Evolutionary conservation across 345 rosid genomes (phyloP), one percentile per base, ranked within the genome.

Genomic region (Odontarrhena argentea): DNA sequence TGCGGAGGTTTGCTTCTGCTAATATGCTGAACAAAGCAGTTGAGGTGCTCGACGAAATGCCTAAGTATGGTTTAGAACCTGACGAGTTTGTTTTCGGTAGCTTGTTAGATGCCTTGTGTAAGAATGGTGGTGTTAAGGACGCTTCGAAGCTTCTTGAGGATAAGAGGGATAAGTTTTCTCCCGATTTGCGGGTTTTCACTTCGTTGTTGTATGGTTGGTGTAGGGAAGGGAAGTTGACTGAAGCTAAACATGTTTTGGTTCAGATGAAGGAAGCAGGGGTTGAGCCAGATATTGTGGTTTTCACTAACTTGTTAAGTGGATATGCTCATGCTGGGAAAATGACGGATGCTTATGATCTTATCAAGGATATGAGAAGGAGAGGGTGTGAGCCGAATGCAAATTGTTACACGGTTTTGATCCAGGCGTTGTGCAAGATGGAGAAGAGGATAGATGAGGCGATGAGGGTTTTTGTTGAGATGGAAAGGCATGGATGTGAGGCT

Each of bases 161-260:
- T 40, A 86, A 87, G 88, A 79, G 84, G 47, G 73, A 66, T 45
- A 78, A 75, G 53, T 94, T 94, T 63, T 38, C 50, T 5, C 85
- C 87, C 2, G 78, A 67, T 70, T 78, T 88, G 52, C 72, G 62
- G 74, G 84, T 84, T 75, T 91, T 91, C 44, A 84, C 89, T 9
- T 84, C 84, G 3, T 77, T 94, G 82, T 75, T 93, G 74, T 80
- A 80, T 71, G 99, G 97, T 78, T 91, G 97, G 99, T 94, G 99
- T 44, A 82, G 79, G 36, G 92, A 88, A 81, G 92, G 96, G 71
- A 87, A 83, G 88, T 70, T 91, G 69, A 64, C 86, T 78, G 49
- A 94, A 81, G 99, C 99, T 67, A 94, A 76, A 72, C 57, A 68
- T 74, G 85, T 88, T 48, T 73, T 94, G 84, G 88, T 85, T 50